These are phyloP conservation scores for Striga asiatica DNA, from an alignment of 257 asterid species.

Conservation along the genomic window DNA sequence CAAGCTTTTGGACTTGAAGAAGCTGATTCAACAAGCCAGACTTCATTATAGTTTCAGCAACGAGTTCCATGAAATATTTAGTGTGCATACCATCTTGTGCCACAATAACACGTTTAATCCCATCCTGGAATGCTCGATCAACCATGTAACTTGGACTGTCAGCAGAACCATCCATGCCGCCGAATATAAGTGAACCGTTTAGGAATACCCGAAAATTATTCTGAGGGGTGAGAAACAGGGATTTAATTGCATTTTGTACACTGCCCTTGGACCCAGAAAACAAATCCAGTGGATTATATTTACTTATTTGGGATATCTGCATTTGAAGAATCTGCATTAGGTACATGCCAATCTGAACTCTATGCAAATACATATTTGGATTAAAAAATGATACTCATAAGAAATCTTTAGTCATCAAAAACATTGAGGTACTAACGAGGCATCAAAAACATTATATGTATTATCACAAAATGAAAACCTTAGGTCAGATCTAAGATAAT, in stretches of 20 bases:
- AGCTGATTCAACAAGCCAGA: slow-evolving; percentile 61
- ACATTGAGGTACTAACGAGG: slow-evolving; percentile 3
- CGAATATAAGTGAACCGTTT: slow-evolving; percentile 68
- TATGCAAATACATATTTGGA: background rate
- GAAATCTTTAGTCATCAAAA: slow-evolving; percentile 3
- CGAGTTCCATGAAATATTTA: slow-evolving; percentile 50
- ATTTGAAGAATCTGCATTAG: slow-evolving; percentile 16
- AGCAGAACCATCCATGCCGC: slow-evolving; percentile 61
- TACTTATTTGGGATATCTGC: slow-evolving; percentile 74
- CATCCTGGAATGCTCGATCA: slow-evolving; percentile 53
- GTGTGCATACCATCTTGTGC: slow-evolving; percentile 63
- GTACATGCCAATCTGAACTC: background rate
- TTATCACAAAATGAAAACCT: background rate
- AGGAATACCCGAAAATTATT: slow-evolving; percentile 89
- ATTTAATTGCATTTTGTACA: slow-evolving; percentile 50
- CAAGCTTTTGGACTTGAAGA: slow-evolving; percentile 88
- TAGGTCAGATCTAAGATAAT: background rate
- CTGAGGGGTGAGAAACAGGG: slow-evolving; percentile 72
- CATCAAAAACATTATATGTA: slow-evolving; percentile 1
- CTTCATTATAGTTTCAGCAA: slow-evolving; percentile 49
- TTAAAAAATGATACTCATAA: slow-evolving; percentile 8
- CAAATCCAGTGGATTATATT: slow-evolving; percentile 82
- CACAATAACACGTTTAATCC: slow-evolving; percentile 44
- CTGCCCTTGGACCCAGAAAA: slow-evolving; percentile 76
- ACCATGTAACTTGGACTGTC: slow-evolving; percentile 24